These are phyloP conservation scores for Penicillium sp. DNA, from an alignment of 2,329 filamentous ascomycete genomes.

Conservation along the genomic window DNA sequence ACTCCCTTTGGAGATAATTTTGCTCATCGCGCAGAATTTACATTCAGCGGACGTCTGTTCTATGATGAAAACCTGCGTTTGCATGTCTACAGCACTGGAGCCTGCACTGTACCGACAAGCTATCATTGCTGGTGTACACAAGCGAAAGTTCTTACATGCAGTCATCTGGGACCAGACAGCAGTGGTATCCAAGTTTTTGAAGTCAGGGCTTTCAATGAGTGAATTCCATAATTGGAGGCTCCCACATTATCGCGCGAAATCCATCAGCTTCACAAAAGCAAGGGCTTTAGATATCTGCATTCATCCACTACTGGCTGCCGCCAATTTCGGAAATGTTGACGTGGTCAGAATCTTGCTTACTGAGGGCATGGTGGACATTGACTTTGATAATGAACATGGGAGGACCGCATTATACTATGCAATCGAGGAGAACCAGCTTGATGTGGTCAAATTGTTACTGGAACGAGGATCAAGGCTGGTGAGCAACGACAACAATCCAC, in stretches of 20 bases:
- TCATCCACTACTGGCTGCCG: neutral
- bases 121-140: neutral
- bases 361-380: neutral
- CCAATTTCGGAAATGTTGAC: neutral
- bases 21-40: neutral
- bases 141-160: neutral
- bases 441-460: neutral
- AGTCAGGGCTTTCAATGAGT: neutral
- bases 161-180: neutral
- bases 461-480: neutral
- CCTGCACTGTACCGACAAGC: neutral
- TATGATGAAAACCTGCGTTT: neutral
- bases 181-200: neutral
- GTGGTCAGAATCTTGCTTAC: neutral
- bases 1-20: neutral
- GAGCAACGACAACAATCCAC: neutral
- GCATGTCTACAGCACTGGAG: neutral
- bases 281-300: too few species aligned
- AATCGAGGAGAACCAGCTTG: neutral
- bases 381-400: neutral
- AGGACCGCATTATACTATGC: neutral
- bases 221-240: neutral
- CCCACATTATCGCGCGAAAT: too few species aligned
- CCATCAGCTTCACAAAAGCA: too few species aligned
- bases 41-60: neutral